phyloP scores from a whole-genome alignment of 371 early-diverging fungal species.

The Fennellomyces sp. region DNA sequence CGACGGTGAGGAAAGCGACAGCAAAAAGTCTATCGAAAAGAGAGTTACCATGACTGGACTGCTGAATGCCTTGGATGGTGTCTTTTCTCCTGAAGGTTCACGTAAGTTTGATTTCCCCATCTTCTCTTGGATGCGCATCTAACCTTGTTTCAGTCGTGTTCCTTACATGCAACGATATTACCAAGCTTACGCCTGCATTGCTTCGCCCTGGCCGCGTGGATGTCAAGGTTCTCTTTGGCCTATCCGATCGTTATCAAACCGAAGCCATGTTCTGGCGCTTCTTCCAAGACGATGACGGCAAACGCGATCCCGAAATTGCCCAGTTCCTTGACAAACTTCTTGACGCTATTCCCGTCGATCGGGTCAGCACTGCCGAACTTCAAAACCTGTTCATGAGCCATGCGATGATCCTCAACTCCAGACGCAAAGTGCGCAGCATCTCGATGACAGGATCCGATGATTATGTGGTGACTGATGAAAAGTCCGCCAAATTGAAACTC shows the following conservation, averaged over 20 bases:
- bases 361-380: conserved; percentile 51
- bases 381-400: conserved; percentile 39
- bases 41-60: conserved; percentile 90
- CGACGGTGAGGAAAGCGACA: conserved; percentile 6
- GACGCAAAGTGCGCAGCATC: not conserved
- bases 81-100: conserved; percentile 87
- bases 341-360: conserved; percentile 24
- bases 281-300: conserved; percentile 14
- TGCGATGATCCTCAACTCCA: conserved; percentile 6
- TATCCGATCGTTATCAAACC: conserved; percentile 73
- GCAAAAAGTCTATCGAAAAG: conserved; percentile 23
- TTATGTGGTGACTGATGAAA: not conserved
- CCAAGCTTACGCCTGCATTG: conserved; percentile 91
- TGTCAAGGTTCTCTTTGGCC: conserved; percentile 79
- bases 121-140: not conserved
- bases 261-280: conserved; percentile 57
- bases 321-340: conserved; percentile 16
- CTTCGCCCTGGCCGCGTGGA: conserved; percentile 97
- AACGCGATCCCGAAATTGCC: not conserved
- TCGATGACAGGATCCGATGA: conserved; percentile 11
- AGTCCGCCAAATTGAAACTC: not conserved
- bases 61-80: conserved; percentile 95
- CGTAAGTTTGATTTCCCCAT: conserved; percentile 15
- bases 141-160: conserved; percentile 66
- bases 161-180: conserved; percentile 97